Evolutionary conservation across 495 filamentous ascomycete genomes (phyloP), one percentile per base, ranked within the genome.

Genomic region (Hypoxylon lienhwacheense): DNA sequence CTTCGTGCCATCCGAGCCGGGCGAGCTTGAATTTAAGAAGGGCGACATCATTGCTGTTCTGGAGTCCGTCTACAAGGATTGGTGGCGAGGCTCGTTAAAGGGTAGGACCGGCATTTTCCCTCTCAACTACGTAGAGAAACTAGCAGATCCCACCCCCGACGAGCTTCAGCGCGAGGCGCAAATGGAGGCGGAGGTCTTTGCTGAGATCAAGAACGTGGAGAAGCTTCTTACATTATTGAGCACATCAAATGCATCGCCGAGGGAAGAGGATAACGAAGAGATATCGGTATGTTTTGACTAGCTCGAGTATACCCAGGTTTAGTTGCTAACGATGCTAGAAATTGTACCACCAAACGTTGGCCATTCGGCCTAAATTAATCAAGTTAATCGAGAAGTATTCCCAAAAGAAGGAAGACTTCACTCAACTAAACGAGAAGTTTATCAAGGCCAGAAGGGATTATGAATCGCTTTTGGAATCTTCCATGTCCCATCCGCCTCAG

Each of bases 401-500:
- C 10, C 93, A 98, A 66, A 97, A 96, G 83, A 98, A 98, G 73
- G 93, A 98, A 72, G 93, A 98, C 65, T 97, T 98, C 66, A 96
- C 92, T 2, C 90, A 96, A 64, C 80, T 98, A 32, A 98, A 98
- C 66, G 93, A 98, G 63, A 97, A 97, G 69, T 98, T 98, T 70
- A 97, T 98, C 77, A 98, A 98, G 72, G 93, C 93, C 7, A 84
- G 93, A 49, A 82, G 92, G 60, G 93, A 97, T 67, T 98, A 97
- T 69, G 93, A 98, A 70, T 84, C 88, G 20, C 78, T 98, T n/a
- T 76, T 98, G 26, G 93, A 98, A 69, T 86, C 89, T 17, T 97
- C 92, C 17, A 97, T 98, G 91, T 84, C 93, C 1, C 89, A 95
- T 50, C 83, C 88, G 5, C 74, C 83, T n/a, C 85, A 88, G 55